Base-by-base conservation (phyloP, 768 basidiomycete genomes). In the Termitomyces sp. region DNA sequence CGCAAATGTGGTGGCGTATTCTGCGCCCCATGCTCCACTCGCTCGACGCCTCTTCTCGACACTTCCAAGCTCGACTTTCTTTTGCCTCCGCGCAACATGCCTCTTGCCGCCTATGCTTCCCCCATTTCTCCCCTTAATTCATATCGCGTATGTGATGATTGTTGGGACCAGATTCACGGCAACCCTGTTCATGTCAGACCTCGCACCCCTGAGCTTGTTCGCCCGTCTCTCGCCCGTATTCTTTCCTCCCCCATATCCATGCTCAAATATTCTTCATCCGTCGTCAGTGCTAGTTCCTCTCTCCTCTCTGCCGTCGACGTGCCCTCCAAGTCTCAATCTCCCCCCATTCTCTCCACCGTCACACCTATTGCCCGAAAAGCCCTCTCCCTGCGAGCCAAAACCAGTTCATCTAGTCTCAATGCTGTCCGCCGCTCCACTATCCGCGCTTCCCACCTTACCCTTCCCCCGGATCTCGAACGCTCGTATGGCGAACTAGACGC, bases 1-100 rank as follows among this genome's bases (percentile, higher is more conserved):
- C 81, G 90, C 67, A 91, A 90, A 66, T 91, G 90, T 60, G 90
- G 90, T 48, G 88, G 87, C 58, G 72, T 91, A 30, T 90, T 84
- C 66, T 92, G 90, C 70, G 67, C 68, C 46, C 68, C 77, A 6
- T 91, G 90, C 66, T 79, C 83, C 1, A 71, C 78, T 6, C 79
- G 79, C 53, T 64, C 74, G 6, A 89, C 85, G 0, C 72, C 79
- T 12, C 81, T 91, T 4, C 78, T 91, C 52, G 90, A 91, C 65
- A 80, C 86, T n/a, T 80, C 87, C 9, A 77, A 77, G 52, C 83
- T 92, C 40, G 66, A 73, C 50, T 90, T 92, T 68, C 70, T 89
- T 45, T 74, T 85, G 43, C 90, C 89, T 1, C 90, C 89, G 1
- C 79, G 83, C 57, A 79, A 81, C 63, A 71, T 79, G n/a, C 78